Conservation (phyloP, 768 basidiomycete species). For the Russula earlei region DNA sequence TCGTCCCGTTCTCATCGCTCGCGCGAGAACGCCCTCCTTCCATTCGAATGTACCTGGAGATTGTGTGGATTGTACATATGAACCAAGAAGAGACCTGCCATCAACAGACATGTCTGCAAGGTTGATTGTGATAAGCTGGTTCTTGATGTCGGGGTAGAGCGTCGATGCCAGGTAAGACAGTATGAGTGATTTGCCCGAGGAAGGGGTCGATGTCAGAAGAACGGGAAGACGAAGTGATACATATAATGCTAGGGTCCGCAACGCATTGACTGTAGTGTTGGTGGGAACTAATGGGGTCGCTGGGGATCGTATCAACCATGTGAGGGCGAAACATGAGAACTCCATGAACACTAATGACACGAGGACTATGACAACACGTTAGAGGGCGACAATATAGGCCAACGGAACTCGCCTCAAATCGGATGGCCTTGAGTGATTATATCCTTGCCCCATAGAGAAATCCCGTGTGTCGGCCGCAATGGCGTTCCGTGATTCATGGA, state of each 20-base stretch:
- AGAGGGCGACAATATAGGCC: slow-evolving; percentile 10
- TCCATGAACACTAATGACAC: slow-evolving; percentile 54
- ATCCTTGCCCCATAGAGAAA: slow-evolving; percentile 38
- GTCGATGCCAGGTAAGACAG: slow-evolving; percentile 64
- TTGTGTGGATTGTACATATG: slow-evolving; percentile 79
- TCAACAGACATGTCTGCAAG: slow-evolving; percentile 94
- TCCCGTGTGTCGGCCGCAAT: slow-evolving; percentile 34
- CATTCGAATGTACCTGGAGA: slow-evolving; percentile 88
- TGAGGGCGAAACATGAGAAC: slow-evolving; percentile 50
- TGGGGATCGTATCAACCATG: slow-evolving; percentile 18
- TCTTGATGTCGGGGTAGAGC: slow-evolving; percentile 48
- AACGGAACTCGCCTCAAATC: slow-evolving; percentile 45
- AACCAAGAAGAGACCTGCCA: slow-evolving; percentile 85
- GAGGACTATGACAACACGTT: slow-evolving; percentile 35
- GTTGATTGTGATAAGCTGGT: slow-evolving; percentile 77
- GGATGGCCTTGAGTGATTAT: slow-evolving; percentile 32
- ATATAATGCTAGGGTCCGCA: slow-evolving; percentile 54
- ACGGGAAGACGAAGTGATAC: slow-evolving; percentile 64
- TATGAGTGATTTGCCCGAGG: slow-evolving; percentile 79
- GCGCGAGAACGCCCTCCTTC: slow-evolving; percentile 89
- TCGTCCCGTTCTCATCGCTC: slow-evolving; percentile 79
- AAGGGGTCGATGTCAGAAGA: slow-evolving; percentile 77
- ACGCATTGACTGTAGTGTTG: slow-evolving; percentile 44
- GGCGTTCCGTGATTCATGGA: slow-evolving; percentile 41
- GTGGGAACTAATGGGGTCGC: slow-evolving; percentile 50